Conservation (phyloP, 2,329 filamentous ascomycete genomes). For the Epichloe elymi region DNA sequence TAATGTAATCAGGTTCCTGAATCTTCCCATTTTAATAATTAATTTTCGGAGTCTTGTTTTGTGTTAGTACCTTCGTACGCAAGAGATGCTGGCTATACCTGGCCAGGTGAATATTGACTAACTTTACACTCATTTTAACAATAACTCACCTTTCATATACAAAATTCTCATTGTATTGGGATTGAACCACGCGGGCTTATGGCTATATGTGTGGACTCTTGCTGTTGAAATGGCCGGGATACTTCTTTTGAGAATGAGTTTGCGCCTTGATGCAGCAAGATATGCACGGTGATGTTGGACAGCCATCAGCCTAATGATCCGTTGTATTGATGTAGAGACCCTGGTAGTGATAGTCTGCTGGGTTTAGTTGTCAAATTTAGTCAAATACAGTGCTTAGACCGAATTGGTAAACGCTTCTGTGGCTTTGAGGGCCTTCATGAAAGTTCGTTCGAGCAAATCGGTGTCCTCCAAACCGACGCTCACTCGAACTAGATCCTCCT, state of each 20-base stretch:
- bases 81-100: too few relatives aligned
- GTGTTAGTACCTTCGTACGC: too few relatives aligned
- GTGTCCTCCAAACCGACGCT: constrained; percentile 84
- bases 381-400: background rate
- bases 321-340: background rate
- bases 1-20: constrained; percentile 36
- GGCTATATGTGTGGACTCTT: background rate
- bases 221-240: background rate
- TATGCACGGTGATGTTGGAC: background rate
- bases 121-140: too few relatives aligned
- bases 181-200: background rate
- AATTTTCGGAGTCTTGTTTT: too few relatives aligned
- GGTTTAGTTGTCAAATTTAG: background rate
- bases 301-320: background rate
- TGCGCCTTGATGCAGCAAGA: background rate
- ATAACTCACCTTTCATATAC: background rate
- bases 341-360: background rate
- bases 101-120: too few relatives aligned
- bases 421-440: constrained; percentile 57
- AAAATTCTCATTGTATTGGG: background rate
- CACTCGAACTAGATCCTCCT: constrained; percentile 66
- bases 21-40: background rate
- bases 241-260: background rate
- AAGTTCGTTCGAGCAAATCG: constrained; percentile 46
- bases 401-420: constrained; percentile 15